A percentile compares a stretch with the other conserved stretches of the same genome.
Evolutionary conservation across 148 eudicot species (phyloP).

Genomic region (Amaranthus palmeri): DNA sequence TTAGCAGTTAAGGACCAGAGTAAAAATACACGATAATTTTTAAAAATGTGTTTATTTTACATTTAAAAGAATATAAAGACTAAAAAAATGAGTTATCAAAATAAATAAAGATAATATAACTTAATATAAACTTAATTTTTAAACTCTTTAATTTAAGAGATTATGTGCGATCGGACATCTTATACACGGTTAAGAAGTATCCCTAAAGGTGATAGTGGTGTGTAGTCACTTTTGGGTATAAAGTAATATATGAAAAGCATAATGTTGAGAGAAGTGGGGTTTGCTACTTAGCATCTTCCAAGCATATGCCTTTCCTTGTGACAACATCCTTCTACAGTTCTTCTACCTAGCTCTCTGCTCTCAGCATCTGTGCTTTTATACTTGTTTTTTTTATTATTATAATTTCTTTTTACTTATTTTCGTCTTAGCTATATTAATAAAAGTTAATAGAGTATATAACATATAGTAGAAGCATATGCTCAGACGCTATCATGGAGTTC

Average conservation of each 20-base stretch:
- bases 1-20: too few species aligned
- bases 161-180: too few species aligned
- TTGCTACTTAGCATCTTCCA: constrained; percentile 33
- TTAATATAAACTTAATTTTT: too few species aligned
- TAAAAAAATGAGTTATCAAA: too few species aligned
- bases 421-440: neutral
- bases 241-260: constrained; percentile 21
- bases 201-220: constrained; percentile 18
- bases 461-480: neutral
- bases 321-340: constrained; percentile 14
- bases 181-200: too few species aligned
- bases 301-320: constrained; percentile 33
- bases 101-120: too few species aligned
- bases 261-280: constrained; percentile 29
- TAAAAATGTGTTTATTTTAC: too few species aligned
- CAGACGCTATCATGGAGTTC: too few species aligned
- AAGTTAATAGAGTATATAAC: neutral
- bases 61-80: too few species aligned
- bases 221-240: constrained; percentile 30
- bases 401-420: neutral
- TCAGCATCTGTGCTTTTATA: neutral
- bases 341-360: neutral
- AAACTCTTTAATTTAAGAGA: too few species aligned
- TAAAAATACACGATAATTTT: too few species aligned
- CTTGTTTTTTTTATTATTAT: neutral